Evolutionary conservation across 805 yeast species (phyloP).

Genomic region (Hanseniaspora singularis): DNA sequence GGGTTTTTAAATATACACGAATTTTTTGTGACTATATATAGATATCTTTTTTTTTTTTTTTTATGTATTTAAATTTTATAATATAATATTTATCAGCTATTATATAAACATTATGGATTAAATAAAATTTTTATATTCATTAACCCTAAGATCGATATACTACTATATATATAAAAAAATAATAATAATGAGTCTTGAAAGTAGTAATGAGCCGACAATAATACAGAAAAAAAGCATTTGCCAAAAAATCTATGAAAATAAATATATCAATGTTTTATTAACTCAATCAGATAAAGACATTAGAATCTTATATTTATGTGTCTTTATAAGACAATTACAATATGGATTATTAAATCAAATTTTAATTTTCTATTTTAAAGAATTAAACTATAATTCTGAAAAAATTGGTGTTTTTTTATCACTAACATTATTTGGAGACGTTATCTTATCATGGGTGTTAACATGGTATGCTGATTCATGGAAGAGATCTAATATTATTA

Average conservation of each 20-base stretch:
- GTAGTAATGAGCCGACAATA: too few relatives aligned
- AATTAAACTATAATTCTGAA: slow-evolving; percentile 42
- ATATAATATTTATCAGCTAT: too few relatives aligned
- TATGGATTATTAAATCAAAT: slow-evolving; percentile 75
- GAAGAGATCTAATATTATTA: slow-evolving; percentile 57
- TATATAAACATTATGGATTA: too few relatives aligned
- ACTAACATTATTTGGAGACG: slow-evolving; percentile 68
- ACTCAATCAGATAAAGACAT: slow-evolving; percentile 39
- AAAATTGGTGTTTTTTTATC: slow-evolving; percentile 73
- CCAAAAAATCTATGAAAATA: neutral
- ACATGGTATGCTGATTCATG: slow-evolving; percentile 67
- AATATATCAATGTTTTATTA: slow-evolving; percentile 6
- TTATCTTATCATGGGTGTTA: slow-evolving; percentile 50
- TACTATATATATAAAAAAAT: neutral
- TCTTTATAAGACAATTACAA: slow-evolving; percentile 57
- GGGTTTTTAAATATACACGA: too few relatives aligned
- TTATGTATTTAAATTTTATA: too few relatives aligned
- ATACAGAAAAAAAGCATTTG: neutral
- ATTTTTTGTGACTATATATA: too few relatives aligned
- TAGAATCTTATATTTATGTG: slow-evolving; percentile 53
- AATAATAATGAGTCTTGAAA: neutral
- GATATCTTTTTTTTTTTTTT: too few relatives aligned
- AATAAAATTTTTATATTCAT: too few relatives aligned
- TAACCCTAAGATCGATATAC: too few relatives aligned
- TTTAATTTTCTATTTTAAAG: slow-evolving; percentile 51